Base-by-base conservation (phyloP, 2,329 filamentous ascomycete species). In the Diaporthe vaccinii region DNA sequence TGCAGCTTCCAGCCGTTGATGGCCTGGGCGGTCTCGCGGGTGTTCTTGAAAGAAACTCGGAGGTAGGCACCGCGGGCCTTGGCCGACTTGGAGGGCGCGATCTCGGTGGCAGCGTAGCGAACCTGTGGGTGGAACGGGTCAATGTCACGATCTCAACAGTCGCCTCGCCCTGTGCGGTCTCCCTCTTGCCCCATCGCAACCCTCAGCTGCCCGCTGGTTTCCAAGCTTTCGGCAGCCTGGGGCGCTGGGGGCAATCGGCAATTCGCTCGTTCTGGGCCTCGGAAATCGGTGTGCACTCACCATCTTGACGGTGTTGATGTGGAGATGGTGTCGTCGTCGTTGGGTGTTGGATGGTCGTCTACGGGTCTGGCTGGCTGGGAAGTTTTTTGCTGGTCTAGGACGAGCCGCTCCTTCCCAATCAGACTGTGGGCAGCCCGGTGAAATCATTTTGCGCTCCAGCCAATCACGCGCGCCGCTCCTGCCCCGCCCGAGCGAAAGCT, bases 1-100 rank as follows among this genome's bases (percentile, higher is more conserved):
- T 95, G 91, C 85, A 98, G 87, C 91, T 98, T 98, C 95, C 95
- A 98, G 89, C 96, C 96, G 90, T 97, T 98, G 93, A 99, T 98
- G 84, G 96, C 96, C 91, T 98, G 97, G 80, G 97, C 97, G 82
- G 96, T 98, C 92, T 99, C 97, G 86, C 97, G 95, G 87, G 97
- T 99, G 93, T 99, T 99, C 94, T 99, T 99, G 95, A 98, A 99
- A 83, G 95, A 98, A 83, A 98, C 96, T 87, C 97, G 95, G 84
- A 99, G 94, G 92, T 98, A 99, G 87, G 96, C 95, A 89, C 97
- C 97, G 89, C 97, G 96, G 86, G 96, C 94, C 91, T 96, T 95
- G 88, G 97, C 97, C 90, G 95, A 98, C 92, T 98, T 98, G 83
- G 93, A 91, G 87, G 93, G 89, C 84, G 93, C 90, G 86, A 97